Percentiles rank a stretch among this genome's conserved stretches.
These are phyloP conservation scores for Myriosclerotinia scirpicola DNA, from an alignment of 2,329 filamentous ascomycete genomes.

Conservation along the genomic window DNA sequence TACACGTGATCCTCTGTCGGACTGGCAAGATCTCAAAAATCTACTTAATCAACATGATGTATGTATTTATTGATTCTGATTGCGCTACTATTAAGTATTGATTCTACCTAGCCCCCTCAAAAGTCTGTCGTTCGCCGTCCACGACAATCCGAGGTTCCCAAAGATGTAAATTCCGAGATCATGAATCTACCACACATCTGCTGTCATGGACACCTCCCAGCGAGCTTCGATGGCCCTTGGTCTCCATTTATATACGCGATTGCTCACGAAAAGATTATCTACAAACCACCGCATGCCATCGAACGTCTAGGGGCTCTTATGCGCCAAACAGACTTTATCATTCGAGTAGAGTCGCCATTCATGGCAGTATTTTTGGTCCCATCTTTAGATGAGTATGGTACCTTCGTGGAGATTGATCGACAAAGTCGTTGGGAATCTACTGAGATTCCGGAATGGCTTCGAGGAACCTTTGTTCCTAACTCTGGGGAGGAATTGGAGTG, in stretches of 20 bases:
- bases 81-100: not conserved
- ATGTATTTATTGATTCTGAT: not conserved
- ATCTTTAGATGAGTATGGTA: not conserved
- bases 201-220: not conserved
- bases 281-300: not conserved
- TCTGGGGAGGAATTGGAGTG: not conserved
- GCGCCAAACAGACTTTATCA: not conserved
- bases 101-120: not conserved
- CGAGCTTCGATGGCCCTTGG: not conserved
- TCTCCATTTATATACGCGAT: not conserved
- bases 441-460: slow-evolving; percentile 1
- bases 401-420: slow-evolving; percentile 10
- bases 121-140: not conserved
- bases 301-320: not conserved
- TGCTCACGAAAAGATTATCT: not conserved
- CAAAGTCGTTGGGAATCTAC: not conserved
- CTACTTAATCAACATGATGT: not conserved
- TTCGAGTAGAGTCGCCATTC: not conserved
- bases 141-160: not conserved
- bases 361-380: not conserved
- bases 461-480: not conserved
- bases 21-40: not conserved
- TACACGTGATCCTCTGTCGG: not conserved
- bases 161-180: too few species aligned
- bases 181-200: not conserved